Base-by-base conservation (phyloP, 148 eudicot genomes). In the Silene latifolia region DNA sequence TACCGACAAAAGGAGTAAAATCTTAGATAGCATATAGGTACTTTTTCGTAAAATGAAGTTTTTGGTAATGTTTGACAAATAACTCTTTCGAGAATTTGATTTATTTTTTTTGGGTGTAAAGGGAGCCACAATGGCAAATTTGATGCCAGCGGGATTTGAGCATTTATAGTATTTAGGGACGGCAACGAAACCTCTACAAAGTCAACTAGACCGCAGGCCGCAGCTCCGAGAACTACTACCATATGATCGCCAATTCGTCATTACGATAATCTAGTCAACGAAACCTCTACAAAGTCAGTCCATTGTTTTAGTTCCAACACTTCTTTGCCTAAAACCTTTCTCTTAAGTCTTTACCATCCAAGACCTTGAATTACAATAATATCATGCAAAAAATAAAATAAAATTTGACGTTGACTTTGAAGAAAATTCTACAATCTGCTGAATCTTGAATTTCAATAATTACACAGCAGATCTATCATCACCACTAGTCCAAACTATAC, bases 381-480 rank as follows among this genome's bases (percentile, higher is more conserved):
- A 67, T 66, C 51, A 67, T 3, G 11, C 68, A 39, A 64, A 6
- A 32, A 32, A 4, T 32, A 32, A 32, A 32, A 3, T 32, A 32
- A 32, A 32, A 32, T 32, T 32, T 51, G 3, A 66, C 23, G 19
- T 21, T 7, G 23, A 58, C 24, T 42, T 65, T 74, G 53, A 42
- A 60, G 9, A 32, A 56, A 62, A 72, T 5, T 35, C 10, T 8
- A 69, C 5, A 62, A 70, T 57, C 27, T 19, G 23, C 5, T 32
- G 2, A 19, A 24, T 62, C 23, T 1, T 35, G 20, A 7, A 56
- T 35, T 70, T 54, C 35, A 54, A 6, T 35, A 59, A 42, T 0
- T 10, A 39, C 60, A 42, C 0, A 61, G 44, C 62, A 80, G 73
- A 76, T 76, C 79, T 66, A 44, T 57, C 35, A 17, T 46, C 12